Evolutionary conservation across 768 basidiomycete genomes (phyloP).

Genomic region (Dendrothele bispora): DNA sequence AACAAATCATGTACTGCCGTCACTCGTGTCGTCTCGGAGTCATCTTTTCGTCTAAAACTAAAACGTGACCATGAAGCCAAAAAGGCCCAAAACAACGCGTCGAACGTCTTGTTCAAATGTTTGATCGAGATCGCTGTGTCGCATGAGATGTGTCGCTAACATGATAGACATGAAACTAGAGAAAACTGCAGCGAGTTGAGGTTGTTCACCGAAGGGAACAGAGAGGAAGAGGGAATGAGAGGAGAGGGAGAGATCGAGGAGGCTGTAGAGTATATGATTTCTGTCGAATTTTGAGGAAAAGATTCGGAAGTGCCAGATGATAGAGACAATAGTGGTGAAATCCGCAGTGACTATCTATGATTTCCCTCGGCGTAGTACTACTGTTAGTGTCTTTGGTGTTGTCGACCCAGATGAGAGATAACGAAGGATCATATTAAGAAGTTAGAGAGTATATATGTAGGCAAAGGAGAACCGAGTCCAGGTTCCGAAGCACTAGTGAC

Average conservation of each 20-base stretch:
- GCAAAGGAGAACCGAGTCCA: conserved; percentile 59
- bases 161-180: conserved; percentile 66
- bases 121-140: conserved; percentile 60
- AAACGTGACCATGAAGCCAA: too few species aligned
- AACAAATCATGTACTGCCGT: conserved; percentile 67
- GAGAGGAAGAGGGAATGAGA: conserved; percentile 74
- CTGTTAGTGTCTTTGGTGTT: conserved; percentile 48
- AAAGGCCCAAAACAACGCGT: too few species aligned
- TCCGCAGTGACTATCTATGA: conserved; percentile 62
- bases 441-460: conserved; percentile 48
- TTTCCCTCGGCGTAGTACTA: conserved; percentile 49
- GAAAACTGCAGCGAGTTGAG: conserved; percentile 67
- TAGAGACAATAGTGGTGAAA: conserved; percentile 56
- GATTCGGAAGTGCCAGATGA: conserved; percentile 68
- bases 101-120: conserved; percentile 59
- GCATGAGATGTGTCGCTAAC: conserved; percentile 46
- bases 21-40: too few species aligned
- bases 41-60: conserved; percentile 47
- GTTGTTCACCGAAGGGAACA: conserved; percentile 69
- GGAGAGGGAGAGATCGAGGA: conserved; percentile 65
- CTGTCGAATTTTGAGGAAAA: conserved; percentile 62
- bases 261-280: conserved; percentile 61
- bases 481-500: too few species aligned
- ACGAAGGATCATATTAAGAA: conserved; percentile 51
- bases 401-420: conserved; percentile 66